Evolutionary conservation across 345 rosid genomes (phyloP), one percentile per base, ranked within the genome.

Genomic region (Pugionium cornutum): DNA sequence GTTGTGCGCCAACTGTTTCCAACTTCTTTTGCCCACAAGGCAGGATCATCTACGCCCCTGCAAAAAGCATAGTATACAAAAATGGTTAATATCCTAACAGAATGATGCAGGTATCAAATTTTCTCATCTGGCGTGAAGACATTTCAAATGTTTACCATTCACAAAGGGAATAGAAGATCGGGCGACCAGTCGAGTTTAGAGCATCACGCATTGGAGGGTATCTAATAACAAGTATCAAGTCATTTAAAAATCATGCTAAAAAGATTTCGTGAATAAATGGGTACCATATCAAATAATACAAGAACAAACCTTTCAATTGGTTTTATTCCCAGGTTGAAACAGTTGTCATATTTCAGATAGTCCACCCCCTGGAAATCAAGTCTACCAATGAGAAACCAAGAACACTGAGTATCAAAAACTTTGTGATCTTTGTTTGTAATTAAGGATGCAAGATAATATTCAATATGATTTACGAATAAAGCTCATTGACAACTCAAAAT

Each of bases 1-100:
- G 97, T 86, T 10, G 95, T 92, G 46, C 97, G 97, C 98, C 98
- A 92, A 81, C 98, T 92, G 81, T 92, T 92, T 66, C 97, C 98
- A 74, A 89, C 83, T 69, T 79, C 87, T 49, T 83, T 80, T 7
- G 97, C 97, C 98, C 97, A 92, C 63, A 89, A 81, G 61, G 98
- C 96, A 59, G 97, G 97, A 72, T 89, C 88, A 27, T 92, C 91
- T 25, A 76, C 97, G 9, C 97, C 98, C 98, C 96, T 92, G 33
- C 10, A 18, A 18, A 18, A 18, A 18, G 18, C 18, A 18, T 0
- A 18, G 59, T 32, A 41, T 10, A 69, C 62, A 45, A 32, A 34
- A 18, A 50, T 53, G 39, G 42, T 47, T 18, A 18, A 18, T 18
- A 18, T 18, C 18, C 0, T 18, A 18, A 18, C 18, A 18, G 18